A percentile compares a stretch with the other conserved stretches of the same genome.
Evolutionary conservation across 179 eudicot species (phyloP).

Genomic region (Beta corolliflora): DNA sequence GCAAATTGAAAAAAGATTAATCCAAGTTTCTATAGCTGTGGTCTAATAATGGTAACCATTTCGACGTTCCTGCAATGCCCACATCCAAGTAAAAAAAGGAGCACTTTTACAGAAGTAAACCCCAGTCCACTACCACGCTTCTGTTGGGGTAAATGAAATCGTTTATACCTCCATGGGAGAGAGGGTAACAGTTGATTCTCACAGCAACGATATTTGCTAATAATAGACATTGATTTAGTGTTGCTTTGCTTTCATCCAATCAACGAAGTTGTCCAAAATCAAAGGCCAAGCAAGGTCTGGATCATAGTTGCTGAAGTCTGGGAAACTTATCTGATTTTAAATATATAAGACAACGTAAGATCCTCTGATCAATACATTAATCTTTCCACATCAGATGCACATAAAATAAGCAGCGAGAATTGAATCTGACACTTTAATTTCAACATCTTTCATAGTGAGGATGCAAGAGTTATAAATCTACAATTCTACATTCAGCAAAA

Average conservation of each 20-base stretch:
- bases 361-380: background rate
- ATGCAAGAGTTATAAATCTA: background rate
- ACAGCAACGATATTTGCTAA: background rate
- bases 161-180: slow-evolving; percentile 15
- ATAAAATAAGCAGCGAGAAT: background rate
- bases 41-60: slow-evolving; percentile 28
- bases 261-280: slow-evolving; percentile 91
- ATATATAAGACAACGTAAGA: background rate
- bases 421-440: background rate
- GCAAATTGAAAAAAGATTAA: slow-evolving; percentile 8
- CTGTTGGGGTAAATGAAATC: slow-evolving; percentile 6
- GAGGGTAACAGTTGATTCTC: background rate
- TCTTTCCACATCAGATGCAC: background rate
- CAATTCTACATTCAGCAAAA: background rate
- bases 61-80: slow-evolving; percentile 18
- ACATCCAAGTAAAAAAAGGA: slow-evolving; percentile 9
- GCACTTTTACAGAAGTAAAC: slow-evolving; percentile 11
- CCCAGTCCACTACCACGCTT: background rate
- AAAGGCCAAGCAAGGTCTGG: slow-evolving; percentile 87
- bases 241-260: slow-evolving; percentile 79
- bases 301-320: slow-evolving; percentile 76
- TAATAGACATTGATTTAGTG: slow-evolving; percentile 18
- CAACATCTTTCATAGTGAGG: background rate
- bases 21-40: slow-evolving; percentile 24
- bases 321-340: slow-evolving; percentile 71